Base-by-base conservation (phyloP, 2,329 filamentous ascomycete species). In the Pyrenophora graminea region DNA sequence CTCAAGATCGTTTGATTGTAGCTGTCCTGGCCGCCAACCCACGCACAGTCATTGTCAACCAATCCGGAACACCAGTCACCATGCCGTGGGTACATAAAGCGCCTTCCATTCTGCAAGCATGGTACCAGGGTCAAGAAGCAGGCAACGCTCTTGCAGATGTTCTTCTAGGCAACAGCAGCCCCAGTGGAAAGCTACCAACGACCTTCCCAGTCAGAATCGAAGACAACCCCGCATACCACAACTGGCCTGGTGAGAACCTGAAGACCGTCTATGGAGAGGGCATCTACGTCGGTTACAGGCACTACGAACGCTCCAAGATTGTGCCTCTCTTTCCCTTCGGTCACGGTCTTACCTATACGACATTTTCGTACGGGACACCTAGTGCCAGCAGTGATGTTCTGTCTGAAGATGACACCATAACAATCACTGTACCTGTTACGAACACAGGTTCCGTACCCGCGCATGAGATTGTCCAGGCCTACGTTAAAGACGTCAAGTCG, bases 81-180 rank as follows among this genome's bases (percentile, higher is more conserved):
- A 85, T 89, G 85, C 86, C 87, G 13, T 91, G 87, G 88, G 82
- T 78, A 1, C 77, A 83, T 56, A 72, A 78, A 18, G 85, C 87
- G 2, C 82, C 86, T 3, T 82, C 85, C 1, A 84, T 91, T 25
- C 66, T 91, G 1, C 87, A 91, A 66, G 82, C 89, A 6, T 94
- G 89, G 89, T 94, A 91, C 64, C 88, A 89, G 53, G 90, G 90
- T n/a, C 90, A 94, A 64, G 90, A 94, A 75, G 88, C 87, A 4
- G 90, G 90, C 5, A 91, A 92, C 66, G 86, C 85, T 9, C 87
- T 95, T 55, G 89, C 88, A 0, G 89, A 93, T 59, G 80, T 93
- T 1, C 77, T 93, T 0, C 89, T 90, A 57, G 88, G 89, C 40
- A 82, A 86, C 55, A 81, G 83, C 39, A 91, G 89, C 66, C 90